Conservation (phyloP, 257 asterid genomes). For the Coffea canephora region DNA sequence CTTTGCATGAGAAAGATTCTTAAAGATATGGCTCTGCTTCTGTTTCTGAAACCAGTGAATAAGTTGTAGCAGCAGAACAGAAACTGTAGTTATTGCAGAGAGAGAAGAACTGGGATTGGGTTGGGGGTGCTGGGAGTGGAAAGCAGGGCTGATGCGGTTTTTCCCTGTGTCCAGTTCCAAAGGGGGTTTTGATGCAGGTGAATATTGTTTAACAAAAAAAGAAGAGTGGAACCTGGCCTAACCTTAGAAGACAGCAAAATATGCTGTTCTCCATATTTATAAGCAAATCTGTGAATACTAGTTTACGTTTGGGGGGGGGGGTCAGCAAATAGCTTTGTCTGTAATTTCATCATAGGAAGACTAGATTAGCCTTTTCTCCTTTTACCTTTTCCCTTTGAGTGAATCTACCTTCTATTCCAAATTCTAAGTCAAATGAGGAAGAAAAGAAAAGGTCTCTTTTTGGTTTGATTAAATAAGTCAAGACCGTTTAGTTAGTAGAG, state of each 20-base stretch:
- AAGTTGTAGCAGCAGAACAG: conserved; percentile 34
- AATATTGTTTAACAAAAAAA: conserved; percentile 5
- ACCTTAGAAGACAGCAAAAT: conserved; percentile 10
- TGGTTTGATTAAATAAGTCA: neutral
- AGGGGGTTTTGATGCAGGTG: conserved; percentile 23
- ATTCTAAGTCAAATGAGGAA: conserved; percentile 16
- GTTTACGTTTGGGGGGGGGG: neutral
- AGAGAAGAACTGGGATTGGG: conserved; percentile 14
- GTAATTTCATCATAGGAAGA: conserved; percentile 6
- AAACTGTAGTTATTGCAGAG: conserved; percentile 46
- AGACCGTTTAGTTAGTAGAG: neutral
- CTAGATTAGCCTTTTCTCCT: conserved; percentile 1
- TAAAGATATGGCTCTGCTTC: conserved; percentile 14
- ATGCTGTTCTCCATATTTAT: neutral
- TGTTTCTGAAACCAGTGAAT: conserved; percentile 27
- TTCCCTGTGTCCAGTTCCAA: conserved; percentile 24
- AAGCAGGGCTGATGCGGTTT: conserved; percentile 22
- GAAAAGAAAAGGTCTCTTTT: neutral
- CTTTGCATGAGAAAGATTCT: conserved; percentile 59
- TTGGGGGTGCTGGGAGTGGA: neutral
- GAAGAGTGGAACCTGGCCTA: conserved; percentile 22
- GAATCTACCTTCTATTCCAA: conserved; percentile 9
- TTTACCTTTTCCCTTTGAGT: neutral
- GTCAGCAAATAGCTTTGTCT: conserved; percentile 1
- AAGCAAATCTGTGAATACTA: neutral